These are phyloP conservation scores for Crithidia bombi DNA, from an alignment of 208 protist genomes.

Conservation along the genomic window DNA sequence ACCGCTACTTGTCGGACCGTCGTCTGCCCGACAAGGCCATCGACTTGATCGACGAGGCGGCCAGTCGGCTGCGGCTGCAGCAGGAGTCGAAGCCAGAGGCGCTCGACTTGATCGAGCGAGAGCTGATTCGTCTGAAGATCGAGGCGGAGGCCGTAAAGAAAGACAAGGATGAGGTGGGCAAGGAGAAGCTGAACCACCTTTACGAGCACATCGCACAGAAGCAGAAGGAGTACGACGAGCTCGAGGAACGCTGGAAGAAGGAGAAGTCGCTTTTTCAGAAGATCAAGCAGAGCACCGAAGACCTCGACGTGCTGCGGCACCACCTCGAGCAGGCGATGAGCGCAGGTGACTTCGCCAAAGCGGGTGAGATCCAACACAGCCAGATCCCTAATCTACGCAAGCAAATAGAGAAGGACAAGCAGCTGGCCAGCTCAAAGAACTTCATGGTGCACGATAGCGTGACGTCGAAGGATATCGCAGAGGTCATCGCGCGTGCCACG, in stretches of 20 bases:
- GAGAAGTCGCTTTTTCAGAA: constrained; percentile 91
- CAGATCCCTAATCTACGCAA: constrained; percentile 85
- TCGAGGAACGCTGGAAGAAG: constrained; percentile 84
- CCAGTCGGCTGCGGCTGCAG: constrained; percentile 92
- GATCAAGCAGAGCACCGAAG: constrained; percentile 93
- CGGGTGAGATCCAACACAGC: constrained; percentile 83
- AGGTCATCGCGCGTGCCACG: constrained; percentile 96
- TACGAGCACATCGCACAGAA: constrained; percentile 69
- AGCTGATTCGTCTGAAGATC: constrained; percentile 92
- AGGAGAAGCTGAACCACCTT: constrained; percentile 82
- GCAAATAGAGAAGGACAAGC: constrained; percentile 86
- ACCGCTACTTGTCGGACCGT: constrained; percentile 97
- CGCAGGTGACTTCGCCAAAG: constrained; percentile 73
- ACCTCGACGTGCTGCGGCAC: constrained; percentile 79
- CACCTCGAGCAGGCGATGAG: constrained; percentile 87
- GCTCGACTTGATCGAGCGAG: constrained; percentile 94
- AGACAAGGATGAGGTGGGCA: constrained; percentile 92
- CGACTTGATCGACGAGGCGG: constrained; percentile 98
- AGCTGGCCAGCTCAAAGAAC: constrained; percentile 91
- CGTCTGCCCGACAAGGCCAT: constrained; percentile 99
- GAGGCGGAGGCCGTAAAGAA: constrained; percentile 94
- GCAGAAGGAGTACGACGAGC: constrained; percentile 85
- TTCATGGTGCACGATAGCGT: constrained; percentile 96
- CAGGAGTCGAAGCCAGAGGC: constrained; percentile 96
- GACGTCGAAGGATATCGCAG: constrained; percentile 93